A percentile compares a stretch with the other conserved stretches of the same genome.
These are phyloP conservation scores for Mrakia gelida DNA, from an alignment of 768 basidiomycete genomes.

Conservation along the genomic window DNA sequence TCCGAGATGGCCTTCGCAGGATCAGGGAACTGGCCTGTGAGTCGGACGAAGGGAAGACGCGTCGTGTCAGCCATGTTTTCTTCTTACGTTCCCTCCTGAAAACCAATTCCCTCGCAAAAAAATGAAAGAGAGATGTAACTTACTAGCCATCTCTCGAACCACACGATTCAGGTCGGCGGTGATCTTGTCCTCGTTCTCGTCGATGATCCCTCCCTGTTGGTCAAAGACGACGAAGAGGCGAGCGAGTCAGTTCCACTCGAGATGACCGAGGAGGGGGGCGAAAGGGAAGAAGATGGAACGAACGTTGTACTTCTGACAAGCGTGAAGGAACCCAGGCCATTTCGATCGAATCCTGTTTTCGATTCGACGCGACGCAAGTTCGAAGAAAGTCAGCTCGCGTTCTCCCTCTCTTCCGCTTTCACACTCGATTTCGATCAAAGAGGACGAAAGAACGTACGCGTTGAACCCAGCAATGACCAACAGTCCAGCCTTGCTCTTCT, in stretches of 20 bases:
- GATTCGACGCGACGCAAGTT: neutral
- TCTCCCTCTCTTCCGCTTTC: neutral
- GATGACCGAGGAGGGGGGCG: neutral
- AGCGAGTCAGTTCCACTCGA: neutral
- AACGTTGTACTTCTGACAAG: slow-evolving; percentile 79
- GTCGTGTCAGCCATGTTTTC: neutral
- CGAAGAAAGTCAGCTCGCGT: neutral
- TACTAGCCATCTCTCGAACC: slow-evolving; percentile 52
- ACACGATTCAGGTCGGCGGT: slow-evolving; percentile 55
- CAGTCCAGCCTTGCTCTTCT: slow-evolving; percentile 56
- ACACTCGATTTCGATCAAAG: neutral
- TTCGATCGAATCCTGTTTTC: neutral
- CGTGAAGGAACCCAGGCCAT: slow-evolving; percentile 54
- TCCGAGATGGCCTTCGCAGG: slow-evolving; percentile 71
- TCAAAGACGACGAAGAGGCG: neutral
- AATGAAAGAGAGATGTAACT: neutral
- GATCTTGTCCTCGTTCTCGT: slow-evolving; percentile 68
- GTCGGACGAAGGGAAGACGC: neutral
- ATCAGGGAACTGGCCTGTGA: slow-evolving; percentile 54
- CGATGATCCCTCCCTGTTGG: slow-evolving; percentile 78
- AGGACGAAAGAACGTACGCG: neutral
- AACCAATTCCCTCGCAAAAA: neutral
- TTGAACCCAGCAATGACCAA: slow-evolving; percentile 62
- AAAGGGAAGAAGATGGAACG: slow-evolving; percentile 40
- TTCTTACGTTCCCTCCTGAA: too few relatives aligned